phyloP scores from a whole-genome alignment of 805 yeast genomes.

The Metschnikowia sp. region DNA sequence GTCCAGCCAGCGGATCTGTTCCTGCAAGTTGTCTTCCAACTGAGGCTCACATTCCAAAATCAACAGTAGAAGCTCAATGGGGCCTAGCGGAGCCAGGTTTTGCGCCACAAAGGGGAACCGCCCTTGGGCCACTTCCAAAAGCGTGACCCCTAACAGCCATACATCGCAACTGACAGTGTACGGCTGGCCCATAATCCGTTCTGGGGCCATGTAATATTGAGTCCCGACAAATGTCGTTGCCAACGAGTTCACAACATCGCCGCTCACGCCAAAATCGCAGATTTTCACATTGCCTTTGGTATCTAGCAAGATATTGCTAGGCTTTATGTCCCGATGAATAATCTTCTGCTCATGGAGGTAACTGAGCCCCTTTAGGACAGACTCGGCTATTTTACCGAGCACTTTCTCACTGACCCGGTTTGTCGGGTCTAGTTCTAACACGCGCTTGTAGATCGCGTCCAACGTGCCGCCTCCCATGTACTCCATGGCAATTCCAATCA shows the following conservation, averaged over 20 bases:
- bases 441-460: slow-evolving; percentile 84
- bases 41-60: slow-evolving; percentile 82
- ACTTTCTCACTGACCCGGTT: slow-evolving; percentile 93
- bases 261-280: slow-evolving; percentile 97
- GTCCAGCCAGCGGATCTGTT: slow-evolving; percentile 75
- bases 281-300: slow-evolving; percentile 77
- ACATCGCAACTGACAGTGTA: slow-evolving; percentile 94
- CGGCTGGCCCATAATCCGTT: slow-evolving; percentile 91
- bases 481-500: slow-evolving; percentile 95
- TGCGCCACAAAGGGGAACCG: slow-evolving; percentile 63
- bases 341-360: slow-evolving; percentile 85
- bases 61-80: slow-evolving; percentile 79
- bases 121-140: slow-evolving; percentile 92
- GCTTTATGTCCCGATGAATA: slow-evolving; percentile 94
- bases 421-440: slow-evolving; percentile 57
- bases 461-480: slow-evolving; percentile 91
- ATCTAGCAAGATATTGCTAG: slow-evolving; percentile 84
- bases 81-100: slow-evolving; percentile 45
- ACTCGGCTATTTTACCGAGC: slow-evolving; percentile 83
- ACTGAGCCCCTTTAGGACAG: slow-evolving; percentile 78
- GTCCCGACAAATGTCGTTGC: slow-evolving; percentile 98
- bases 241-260: slow-evolving; percentile 90
- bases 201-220: slow-evolving; percentile 98
- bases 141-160: slow-evolving; percentile 92
- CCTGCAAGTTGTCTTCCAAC: slow-evolving; percentile 71